These are phyloP conservation scores for Vitis amurensis DNA, from an alignment of 164 flowering plant genomes.

Conservation along the genomic window DNA sequence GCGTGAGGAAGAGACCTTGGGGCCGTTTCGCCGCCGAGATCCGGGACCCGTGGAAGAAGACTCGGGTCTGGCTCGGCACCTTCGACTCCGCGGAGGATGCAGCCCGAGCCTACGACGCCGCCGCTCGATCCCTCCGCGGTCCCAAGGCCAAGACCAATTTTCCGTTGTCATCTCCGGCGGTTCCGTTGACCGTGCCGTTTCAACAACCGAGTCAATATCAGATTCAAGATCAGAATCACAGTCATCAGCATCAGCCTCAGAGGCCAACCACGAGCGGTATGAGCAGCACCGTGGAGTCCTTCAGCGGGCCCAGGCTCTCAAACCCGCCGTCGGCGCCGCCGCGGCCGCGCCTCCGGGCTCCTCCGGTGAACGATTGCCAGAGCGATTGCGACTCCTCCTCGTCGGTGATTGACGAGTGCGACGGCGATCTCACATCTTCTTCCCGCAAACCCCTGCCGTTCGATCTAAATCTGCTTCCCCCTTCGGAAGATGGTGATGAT, in stretches of 20 bases:
- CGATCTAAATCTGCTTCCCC: conserved; percentile 61
- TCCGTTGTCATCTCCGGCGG: not conserved
- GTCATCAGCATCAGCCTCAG: conserved; percentile 4
- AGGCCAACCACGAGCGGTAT: conserved; percentile 30
- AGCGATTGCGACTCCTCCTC: conserved; percentile 63
- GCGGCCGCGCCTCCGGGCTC: conserved; percentile 8
- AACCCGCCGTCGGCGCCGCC: conserved; percentile 5
- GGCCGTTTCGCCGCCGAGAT: too few relatives aligned
- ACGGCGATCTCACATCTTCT: conserved; percentile 22
- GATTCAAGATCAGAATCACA: conserved; percentile 1
- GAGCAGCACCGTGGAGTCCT: conserved; percentile 42
- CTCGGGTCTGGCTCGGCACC: too few relatives aligned
- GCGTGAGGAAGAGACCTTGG: too few relatives aligned
- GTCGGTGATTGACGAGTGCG: conserved; percentile 41
- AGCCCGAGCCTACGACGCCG: too few relatives aligned
- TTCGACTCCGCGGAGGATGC: too few relatives aligned
- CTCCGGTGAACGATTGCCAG: conserved; percentile 33
- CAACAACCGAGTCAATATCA: too few relatives aligned
- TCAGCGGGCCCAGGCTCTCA: conserved; percentile 37
- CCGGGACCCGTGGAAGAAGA: too few relatives aligned
- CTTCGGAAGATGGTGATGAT: conserved; percentile 22
- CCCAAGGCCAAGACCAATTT: too few relatives aligned
- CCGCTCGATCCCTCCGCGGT: too few relatives aligned
- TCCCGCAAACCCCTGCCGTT: conserved; percentile 36
- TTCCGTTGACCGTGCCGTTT: not conserved